A percentile compares a stretch with the other conserved stretches of the same genome.
Evolutionary conservation across 176 grass and related monocot genomes (phyloP).

Genomic region (Bothriochloa decipiens): DNA sequence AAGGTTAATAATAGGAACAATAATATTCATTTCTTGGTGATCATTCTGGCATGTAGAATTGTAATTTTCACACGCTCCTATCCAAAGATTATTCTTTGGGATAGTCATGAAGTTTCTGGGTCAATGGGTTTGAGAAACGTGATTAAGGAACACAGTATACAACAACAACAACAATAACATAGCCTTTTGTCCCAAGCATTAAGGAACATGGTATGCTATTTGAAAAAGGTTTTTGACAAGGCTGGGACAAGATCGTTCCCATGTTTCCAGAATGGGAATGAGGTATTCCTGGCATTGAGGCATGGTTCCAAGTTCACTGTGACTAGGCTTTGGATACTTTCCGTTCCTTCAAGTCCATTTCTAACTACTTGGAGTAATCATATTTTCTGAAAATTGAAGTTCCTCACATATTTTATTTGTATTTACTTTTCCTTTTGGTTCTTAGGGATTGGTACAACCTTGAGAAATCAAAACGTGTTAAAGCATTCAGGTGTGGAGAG

Average conservation of each 20-base stretch:
- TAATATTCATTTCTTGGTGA: not conserved
- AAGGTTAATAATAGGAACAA: slow-evolving; percentile 9
- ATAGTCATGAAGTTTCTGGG: not conserved
- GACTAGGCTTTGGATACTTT: not conserved
- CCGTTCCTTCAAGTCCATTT: slow-evolving; percentile 7
- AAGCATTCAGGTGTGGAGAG: slow-evolving; percentile 96
- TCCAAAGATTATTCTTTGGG: not conserved
- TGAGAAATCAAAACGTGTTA: slow-evolving; percentile 99
- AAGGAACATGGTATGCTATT: not conserved
- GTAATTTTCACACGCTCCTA: not conserved
- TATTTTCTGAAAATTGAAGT: slow-evolving; percentile 11
- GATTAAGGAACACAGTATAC: not conserved
- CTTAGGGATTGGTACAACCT: slow-evolving; percentile 98
- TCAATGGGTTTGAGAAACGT: not conserved
- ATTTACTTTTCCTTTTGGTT: slow-evolving; percentile 43
- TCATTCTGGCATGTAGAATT: not conserved
- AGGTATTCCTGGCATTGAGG: not conserved
- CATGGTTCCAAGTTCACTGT: not conserved
- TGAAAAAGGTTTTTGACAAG: not conserved
- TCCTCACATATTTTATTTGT: slow-evolving; percentile 12
- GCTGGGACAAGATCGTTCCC: not conserved
- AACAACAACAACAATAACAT: no score
- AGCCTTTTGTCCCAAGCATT: no score
- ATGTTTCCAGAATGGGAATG: not conserved
- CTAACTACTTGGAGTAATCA: slow-evolving; percentile 2